Conservation (phyloP, 345 rosid species). For the Salix caprea region DNA sequence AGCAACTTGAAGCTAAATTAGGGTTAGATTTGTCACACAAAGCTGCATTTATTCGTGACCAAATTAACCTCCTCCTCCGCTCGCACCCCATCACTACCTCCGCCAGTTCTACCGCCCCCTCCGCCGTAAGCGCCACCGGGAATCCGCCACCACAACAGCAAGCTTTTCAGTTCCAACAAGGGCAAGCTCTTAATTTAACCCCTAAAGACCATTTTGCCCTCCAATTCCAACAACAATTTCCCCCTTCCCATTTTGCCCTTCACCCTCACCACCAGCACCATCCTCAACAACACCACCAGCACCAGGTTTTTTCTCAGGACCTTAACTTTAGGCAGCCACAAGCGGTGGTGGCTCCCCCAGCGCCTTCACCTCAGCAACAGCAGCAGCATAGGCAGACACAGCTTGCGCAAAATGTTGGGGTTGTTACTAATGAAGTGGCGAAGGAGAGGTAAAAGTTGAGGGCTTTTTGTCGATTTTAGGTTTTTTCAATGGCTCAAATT, state of each 20-base stretch:
- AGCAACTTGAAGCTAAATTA: conserved; percentile 75
- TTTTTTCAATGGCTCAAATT: background rate
- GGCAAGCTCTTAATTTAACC: conserved; percentile 21
- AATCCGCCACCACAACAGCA: conserved; percentile 7
- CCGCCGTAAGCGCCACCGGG: background rate
- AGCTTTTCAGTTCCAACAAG: conserved; percentile 18
- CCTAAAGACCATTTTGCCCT: conserved; percentile 59
- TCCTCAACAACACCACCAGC: conserved; percentile 7
- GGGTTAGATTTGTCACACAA: conserved; percentile 83
- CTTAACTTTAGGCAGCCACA: conserved; percentile 66
- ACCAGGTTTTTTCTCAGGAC: conserved; percentile 41
- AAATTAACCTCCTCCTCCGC: conserved; percentile 69
- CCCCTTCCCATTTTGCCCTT: conserved; percentile 34
- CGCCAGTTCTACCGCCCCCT: background rate
- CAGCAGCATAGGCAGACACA: conserved; percentile 25
- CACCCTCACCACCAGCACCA: conserved; percentile 27
- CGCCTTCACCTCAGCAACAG: conserved; percentile 24
- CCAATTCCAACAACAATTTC: conserved; percentile 40
- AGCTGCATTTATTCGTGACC: conserved; percentile 72
- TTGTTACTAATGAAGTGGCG: conserved; percentile 30
- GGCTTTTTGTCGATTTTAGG: background rate
- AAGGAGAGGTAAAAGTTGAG: conserved; percentile 59
- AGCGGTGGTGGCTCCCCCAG: conserved; percentile 14
- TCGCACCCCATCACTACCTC: conserved; percentile 27
- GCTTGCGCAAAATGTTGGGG: conserved; percentile 20